Conservation (phyloP, 2,329 filamentous ascomycete genomes). For the Chaetomium sp. region DNA sequence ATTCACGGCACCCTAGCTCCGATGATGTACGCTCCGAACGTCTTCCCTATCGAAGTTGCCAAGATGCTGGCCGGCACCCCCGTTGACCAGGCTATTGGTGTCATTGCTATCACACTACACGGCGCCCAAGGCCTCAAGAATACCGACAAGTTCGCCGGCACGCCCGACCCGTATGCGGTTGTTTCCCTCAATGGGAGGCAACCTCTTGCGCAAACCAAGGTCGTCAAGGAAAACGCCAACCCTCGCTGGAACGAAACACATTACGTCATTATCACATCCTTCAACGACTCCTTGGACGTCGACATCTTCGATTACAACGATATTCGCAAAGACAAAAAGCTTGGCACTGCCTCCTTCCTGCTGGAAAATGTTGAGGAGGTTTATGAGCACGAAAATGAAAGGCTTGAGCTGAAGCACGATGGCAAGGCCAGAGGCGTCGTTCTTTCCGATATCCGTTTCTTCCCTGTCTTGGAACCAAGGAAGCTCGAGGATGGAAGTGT, state of each 20-base stretch:
- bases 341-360: conserved; percentile 78
- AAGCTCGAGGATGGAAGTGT: conserved; percentile 69
- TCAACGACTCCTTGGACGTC: conserved; percentile 80
- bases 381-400: conserved; percentile 73
- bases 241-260: conserved; percentile 96
- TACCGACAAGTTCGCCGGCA: conserved; percentile 85
- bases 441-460: conserved; percentile 82
- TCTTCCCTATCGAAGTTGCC: conserved; percentile 96
- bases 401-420: conserved; percentile 74
- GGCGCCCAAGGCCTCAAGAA: conserved; percentile 92
- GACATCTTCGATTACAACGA: conserved; percentile 91
- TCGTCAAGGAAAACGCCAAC: conserved; percentile 72
- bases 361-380: conserved; percentile 76
- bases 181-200: conserved; percentile 79
- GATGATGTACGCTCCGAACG: conserved; percentile 97
- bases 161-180: conserved; percentile 81
- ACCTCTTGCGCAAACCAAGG: conserved; percentile 83
- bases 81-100: conserved; percentile 92
- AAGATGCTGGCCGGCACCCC: conserved; percentile 95
- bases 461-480: conserved; percentile 74
- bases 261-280: conserved; percentile 88
- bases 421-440: conserved; percentile 78
- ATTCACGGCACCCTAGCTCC: conserved; percentile 90
- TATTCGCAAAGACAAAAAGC: conserved; percentile 90
- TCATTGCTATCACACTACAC: conserved; percentile 85